Percentiles rank a stretch among this genome's conserved stretches.
These are phyloP conservation scores for Achaetomiella virescens DNA, from an alignment of 495 filamentous ascomycete genomes.

Conservation along the genomic window DNA sequence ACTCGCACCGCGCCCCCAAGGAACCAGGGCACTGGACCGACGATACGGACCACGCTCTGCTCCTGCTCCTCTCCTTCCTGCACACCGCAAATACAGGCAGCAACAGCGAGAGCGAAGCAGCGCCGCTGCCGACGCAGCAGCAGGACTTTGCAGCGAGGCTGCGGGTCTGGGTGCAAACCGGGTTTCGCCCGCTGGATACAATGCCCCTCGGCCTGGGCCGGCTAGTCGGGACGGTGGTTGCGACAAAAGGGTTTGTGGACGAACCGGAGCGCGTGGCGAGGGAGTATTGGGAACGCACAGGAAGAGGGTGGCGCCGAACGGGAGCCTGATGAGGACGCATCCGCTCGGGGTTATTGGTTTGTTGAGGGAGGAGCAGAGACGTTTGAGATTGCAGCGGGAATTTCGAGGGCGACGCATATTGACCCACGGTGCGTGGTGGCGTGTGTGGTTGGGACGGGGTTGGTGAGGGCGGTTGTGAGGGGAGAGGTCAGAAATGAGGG, in stretches of 20 bases:
- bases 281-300: slow-evolving; percentile 31
- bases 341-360: slow-evolving; percentile 38
- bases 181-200: slow-evolving; percentile 35
- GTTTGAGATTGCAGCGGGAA: slow-evolving; percentile 24
- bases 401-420: slow-evolving; percentile 37
- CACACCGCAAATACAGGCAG: too few species aligned
- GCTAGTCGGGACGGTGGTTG: slow-evolving; percentile 32
- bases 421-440: slow-evolving; percentile 43
- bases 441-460: slow-evolving; percentile 35
- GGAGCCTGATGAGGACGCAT: slow-evolving; percentile 44
- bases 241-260: slow-evolving; percentile 23
- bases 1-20: slow-evolving; percentile 36
- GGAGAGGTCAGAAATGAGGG: slow-evolving; percentile 34
- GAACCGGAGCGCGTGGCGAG: slow-evolving; percentile 29
- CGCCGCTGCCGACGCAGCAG: slow-evolving; percentile 12
- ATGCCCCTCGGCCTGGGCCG: slow-evolving; percentile 39
- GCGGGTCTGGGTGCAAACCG: slow-evolving; percentile 35
- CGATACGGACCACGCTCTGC: slow-evolving; percentile 45
- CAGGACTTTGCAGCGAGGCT: slow-evolving; percentile 40
- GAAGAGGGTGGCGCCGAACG: slow-evolving; percentile 38
- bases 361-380: slow-evolving; percentile 25
- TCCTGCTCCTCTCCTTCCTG: slow-evolving; percentile 39
- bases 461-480: slow-evolving; percentile 37
- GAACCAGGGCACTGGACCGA: slow-evolving; percentile 42
- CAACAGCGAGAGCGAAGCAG: too few species aligned